These are phyloP conservation scores for Eurotiales sp. DNA, from an alignment of 2,329 filamentous ascomycete genomes.

Conservation along the genomic window DNA sequence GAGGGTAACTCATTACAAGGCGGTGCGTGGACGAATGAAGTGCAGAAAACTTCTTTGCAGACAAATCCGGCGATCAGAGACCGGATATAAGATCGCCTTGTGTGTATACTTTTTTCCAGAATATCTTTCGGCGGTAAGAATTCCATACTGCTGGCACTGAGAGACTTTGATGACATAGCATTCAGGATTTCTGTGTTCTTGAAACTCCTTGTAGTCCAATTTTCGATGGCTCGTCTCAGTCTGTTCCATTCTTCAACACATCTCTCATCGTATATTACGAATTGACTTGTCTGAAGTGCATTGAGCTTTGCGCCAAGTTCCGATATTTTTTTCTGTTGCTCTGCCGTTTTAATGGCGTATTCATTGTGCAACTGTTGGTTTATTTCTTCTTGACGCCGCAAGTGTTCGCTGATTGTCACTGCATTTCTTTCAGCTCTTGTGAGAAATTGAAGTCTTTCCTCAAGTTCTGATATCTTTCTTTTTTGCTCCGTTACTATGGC, in stretches of 20 bases:
- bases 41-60: not conserved
- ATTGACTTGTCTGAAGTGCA: not conserved
- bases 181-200: not conserved
- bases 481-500: no score
- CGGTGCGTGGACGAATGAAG: not conserved
- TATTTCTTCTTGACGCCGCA: no score
- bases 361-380: not conserved
- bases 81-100: constrained; percentile 1
- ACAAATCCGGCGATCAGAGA: not conserved
- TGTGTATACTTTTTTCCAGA: not conserved
- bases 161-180: not conserved
- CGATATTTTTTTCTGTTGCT: no score
- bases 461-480: no score
- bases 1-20: not conserved
- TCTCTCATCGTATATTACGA: constrained; percentile 17
- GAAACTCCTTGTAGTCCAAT: constrained; percentile 18
- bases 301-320: not conserved
- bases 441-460: no score
- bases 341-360: not conserved
- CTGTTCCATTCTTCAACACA: constrained; percentile 9
- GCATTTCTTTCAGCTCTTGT: no score
- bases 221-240: constrained; percentile 14
- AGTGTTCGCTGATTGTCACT: no score
- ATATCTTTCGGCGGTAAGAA: not conserved
- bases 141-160: not conserved